These are phyloP conservation scores for Colletotrichum orbiculare DNA, from an alignment of 2,329 filamentous ascomycete species.

Conservation along the genomic window DNA sequence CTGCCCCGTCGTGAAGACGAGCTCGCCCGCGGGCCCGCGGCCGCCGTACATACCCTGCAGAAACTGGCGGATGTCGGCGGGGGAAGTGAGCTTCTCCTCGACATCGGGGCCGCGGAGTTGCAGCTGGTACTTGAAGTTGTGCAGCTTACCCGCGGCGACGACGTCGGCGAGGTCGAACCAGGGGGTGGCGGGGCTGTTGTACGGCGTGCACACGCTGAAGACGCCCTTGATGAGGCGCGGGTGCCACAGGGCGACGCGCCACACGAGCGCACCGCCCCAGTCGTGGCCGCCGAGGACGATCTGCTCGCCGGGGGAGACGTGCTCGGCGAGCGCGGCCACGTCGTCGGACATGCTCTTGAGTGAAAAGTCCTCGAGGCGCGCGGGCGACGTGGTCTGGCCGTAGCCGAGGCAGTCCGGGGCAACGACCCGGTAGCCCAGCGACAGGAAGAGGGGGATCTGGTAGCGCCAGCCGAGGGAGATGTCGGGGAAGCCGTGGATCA, in stretches of 20 bases:
- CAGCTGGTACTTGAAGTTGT: constrained; percentile 86
- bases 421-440: constrained; percentile 81
- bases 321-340: constrained; percentile 75
- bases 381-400: constrained; percentile 77
- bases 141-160: constrained; percentile 63
- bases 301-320: constrained; percentile 57
- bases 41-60: constrained; percentile 79
- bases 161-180: constrained; percentile 70
- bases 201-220: constrained; percentile 86
- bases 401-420: constrained; percentile 91
- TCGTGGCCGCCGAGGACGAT: constrained; percentile 93
- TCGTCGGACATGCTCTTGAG: constrained; percentile 80
- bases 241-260: constrained; percentile 79
- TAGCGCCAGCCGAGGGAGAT: constrained; percentile 87
- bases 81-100: constrained; percentile 66
- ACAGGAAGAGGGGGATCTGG: constrained; percentile 82
- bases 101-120: constrained; percentile 78
- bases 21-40: constrained; percentile 63
- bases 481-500: constrained; percentile 84
- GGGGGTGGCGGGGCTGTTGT: constrained; percentile 61
- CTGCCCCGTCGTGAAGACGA: constrained; percentile 66
- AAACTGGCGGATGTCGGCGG: constrained; percentile 75
- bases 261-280: constrained; percentile 86
- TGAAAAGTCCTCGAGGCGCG: constrained; percentile 62
- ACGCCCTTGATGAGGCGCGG: constrained; percentile 78